Base-by-base conservation (phyloP, 495 filamentous ascomycete species). In the Neurospora tetraspora region DNA sequence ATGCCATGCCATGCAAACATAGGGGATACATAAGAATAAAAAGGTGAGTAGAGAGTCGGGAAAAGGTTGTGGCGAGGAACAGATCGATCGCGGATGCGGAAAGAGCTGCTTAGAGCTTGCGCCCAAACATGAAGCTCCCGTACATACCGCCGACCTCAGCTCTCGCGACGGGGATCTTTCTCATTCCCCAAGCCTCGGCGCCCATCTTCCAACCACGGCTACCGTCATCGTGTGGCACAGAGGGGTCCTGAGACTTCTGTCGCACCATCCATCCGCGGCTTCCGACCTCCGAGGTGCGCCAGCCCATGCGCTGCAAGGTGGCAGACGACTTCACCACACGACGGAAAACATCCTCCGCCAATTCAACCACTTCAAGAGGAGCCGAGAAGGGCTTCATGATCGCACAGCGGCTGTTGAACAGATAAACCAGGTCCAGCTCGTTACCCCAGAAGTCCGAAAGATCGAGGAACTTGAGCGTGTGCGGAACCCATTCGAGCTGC, bases 61-160 rank as follows among this genome's bases (percentile, higher is more conserved):
- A 18, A 34, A 36, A 65, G 12, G 53, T 36, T 61, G 2, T 65
- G 70, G 38, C 31, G 70, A 65, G 38, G 20, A 37, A 37, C 20
- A 71, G 40, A 14, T 39, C 34, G 16, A 36, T 59, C n/a, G 31
- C 34, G 34, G 18, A 38, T 69, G n/a, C 18, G 9, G 5, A 40
- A 72, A 39, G 73, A 40, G 61, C 16, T 34, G 8, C 36, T 82
- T 75, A 86, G 37, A 86, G 74, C 77, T 84, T 82, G 43, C 85
- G 77, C 75, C 82, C 83, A 76, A 94, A 96, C 89, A 94, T 94
- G 80, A 92, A 96, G 74, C 89, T 90, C 61, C 92, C 93, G 79
- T 96, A 96, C 82, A 97, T 89, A 31, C 93, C 93, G 14, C 91
- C 92, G 3, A 96, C 92, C 75, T 94, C 92, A 8, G 90, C 89